Evolutionary conservation across 176 grass and related monocot genomes (phyloP).

Genomic region (Elaeis guineensis): DNA sequence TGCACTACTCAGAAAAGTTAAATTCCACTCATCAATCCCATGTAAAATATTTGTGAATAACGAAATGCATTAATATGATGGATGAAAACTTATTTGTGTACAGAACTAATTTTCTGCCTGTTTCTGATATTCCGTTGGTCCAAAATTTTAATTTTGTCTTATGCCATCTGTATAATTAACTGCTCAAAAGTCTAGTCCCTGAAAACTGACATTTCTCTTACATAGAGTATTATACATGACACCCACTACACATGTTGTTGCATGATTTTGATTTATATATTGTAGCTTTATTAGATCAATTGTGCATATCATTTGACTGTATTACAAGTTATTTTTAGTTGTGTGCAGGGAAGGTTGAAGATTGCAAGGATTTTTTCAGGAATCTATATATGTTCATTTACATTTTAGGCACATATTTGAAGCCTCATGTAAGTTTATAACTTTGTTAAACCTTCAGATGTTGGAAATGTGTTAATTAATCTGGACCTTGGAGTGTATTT

Average conservation of each 20-base stretch:
- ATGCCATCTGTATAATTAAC: too few species aligned
- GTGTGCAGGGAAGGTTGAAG: conserved; percentile 53
- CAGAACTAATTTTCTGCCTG: too few species aligned
- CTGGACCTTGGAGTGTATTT: neutral
- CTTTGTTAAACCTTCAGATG: neutral
- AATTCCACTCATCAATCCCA: conserved; percentile 21
- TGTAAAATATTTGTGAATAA: conserved; percentile 28
- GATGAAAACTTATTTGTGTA: too few species aligned
- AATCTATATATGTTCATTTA: conserved; percentile 87
- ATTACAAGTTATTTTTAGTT: neutral
- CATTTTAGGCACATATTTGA: conserved; percentile 82
- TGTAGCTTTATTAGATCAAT: neutral
- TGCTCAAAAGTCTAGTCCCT: too few species aligned
- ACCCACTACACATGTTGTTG: too few species aligned
- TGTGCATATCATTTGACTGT: neutral
- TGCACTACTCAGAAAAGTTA: too few species aligned
- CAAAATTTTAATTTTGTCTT: too few species aligned
- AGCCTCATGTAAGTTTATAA: conserved; percentile 74
- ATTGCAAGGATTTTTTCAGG: conserved; percentile 90
- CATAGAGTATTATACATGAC: too few species aligned
- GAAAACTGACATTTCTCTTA: too few species aligned
- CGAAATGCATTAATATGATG: too few species aligned
- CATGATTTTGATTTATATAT: conserved; percentile 1
- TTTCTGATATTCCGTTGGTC: too few species aligned
- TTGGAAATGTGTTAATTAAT: neutral